These are phyloP conservation scores for Suillus decipiens DNA, from an alignment of 768 basidiomycete genomes.

Conservation along the genomic window DNA sequence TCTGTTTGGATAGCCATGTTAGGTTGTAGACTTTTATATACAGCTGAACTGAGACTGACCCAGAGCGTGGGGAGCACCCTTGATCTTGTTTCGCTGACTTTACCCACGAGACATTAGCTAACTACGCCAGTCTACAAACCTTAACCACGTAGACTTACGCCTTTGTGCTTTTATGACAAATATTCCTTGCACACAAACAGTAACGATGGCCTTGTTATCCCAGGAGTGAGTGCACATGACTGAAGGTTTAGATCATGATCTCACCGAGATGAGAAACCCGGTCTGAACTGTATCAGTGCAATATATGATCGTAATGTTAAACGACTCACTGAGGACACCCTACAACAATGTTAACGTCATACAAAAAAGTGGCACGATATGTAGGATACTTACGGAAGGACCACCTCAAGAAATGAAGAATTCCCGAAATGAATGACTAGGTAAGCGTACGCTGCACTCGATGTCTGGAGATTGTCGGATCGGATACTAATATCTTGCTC, in stretches of 20 bases:
- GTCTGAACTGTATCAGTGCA: background rate
- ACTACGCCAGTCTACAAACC: background rate
- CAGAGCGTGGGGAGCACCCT: conserved; percentile 4
- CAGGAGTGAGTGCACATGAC: background rate
- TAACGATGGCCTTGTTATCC: background rate
- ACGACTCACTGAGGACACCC: background rate
- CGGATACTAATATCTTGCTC: background rate
- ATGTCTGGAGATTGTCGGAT: background rate
- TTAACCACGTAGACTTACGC: background rate
- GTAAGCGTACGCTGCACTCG: background rate
- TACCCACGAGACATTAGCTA: background rate
- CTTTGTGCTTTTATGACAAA: conserved; percentile 5
- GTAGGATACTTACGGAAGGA: background rate
- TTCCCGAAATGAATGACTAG: background rate
- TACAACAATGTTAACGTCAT: background rate
- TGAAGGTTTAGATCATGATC: background rate
- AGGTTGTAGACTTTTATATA: background rate
- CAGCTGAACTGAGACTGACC: conserved; percentile 1
- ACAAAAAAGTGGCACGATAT: background rate
- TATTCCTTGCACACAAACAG: conserved; percentile 1
- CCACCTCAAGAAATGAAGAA: background rate
- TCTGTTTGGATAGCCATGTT: background rate
- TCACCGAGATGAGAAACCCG: conserved; percentile 3
- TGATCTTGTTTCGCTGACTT: conserved; percentile 4
- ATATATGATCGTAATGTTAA: background rate